Conservation (phyloP, 495 filamentous ascomycete species). For the Penicillium desertorum region DNA sequence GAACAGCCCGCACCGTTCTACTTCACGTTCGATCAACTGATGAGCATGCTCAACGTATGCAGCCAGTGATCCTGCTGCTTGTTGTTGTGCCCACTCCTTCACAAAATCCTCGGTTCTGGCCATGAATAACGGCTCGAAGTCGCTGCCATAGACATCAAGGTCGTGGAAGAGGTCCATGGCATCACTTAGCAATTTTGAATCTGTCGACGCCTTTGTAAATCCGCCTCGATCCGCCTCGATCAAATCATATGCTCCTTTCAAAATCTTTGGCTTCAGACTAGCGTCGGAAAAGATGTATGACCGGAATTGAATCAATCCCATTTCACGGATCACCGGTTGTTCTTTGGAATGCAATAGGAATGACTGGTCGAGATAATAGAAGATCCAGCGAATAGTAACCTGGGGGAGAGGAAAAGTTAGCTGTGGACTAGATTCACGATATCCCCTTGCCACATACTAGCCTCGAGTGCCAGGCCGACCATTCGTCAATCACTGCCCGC, state of each 20-base stretch:
- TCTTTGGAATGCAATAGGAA: slow-evolving; percentile 71
- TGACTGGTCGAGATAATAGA: slow-evolving; percentile 88
- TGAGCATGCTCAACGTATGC: slow-evolving; percentile 68
- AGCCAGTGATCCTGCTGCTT: slow-evolving; percentile 59
- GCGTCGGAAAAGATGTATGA: slow-evolving; percentile 54
- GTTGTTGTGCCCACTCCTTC: slow-evolving; percentile 60
- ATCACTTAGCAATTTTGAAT: slow-evolving; percentile 62
- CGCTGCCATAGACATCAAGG: slow-evolving; percentile 70
- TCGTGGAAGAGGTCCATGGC: slow-evolving; percentile 78
- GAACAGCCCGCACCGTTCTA: slow-evolving; percentile 70
- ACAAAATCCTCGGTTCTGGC: slow-evolving; percentile 64
- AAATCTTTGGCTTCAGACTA: slow-evolving; percentile 51
- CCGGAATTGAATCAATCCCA: slow-evolving; percentile 59
- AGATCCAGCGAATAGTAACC: slow-evolving; percentile 77
- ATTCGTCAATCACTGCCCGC: slow-evolving; percentile 62
- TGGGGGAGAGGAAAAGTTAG: slow-evolving; percentile 32
- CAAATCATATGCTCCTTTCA: slow-evolving; percentile 73
- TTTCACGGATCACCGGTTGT: slow-evolving; percentile 55
- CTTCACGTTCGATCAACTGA: slow-evolving; percentile 66
- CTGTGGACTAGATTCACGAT: slow-evolving; percentile 2
- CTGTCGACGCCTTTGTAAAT: slow-evolving; percentile 29
- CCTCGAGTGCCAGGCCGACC: slow-evolving; percentile 77
- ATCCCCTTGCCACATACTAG: slow-evolving; percentile 51
- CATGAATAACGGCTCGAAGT: slow-evolving; percentile 78
- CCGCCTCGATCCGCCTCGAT: slow-evolving; percentile 69